Conservation (phyloP, 208 protist species). For the Acanthamoeba castellanii region DNA sequence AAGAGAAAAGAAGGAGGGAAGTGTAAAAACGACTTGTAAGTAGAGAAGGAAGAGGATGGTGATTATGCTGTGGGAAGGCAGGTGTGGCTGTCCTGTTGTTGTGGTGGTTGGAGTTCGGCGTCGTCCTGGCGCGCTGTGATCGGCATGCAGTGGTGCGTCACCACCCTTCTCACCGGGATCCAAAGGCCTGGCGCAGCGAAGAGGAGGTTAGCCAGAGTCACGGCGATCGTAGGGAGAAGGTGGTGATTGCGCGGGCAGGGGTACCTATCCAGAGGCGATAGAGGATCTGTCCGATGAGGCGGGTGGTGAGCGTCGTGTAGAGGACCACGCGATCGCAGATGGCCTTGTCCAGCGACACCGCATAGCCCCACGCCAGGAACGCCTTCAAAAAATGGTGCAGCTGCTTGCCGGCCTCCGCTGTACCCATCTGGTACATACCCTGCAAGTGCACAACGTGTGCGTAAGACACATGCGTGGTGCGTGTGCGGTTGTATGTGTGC, state of each 20-base stretch:
- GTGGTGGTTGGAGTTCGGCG: too few species aligned
- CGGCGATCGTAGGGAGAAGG: too few species aligned
- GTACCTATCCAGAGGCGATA: constrained; percentile 40
- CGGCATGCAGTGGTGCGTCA: background rate
- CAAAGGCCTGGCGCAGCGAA: background rate
- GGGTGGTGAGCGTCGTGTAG: background rate
- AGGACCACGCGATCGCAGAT: constrained; percentile 54
- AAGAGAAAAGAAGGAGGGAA: too few species aligned
- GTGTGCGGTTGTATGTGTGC: too few species aligned
- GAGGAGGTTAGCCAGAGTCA: background rate
- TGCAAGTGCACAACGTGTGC: background rate
- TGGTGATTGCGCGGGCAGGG: too few species aligned
- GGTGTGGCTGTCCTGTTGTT: too few species aligned
- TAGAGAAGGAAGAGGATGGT: background rate
- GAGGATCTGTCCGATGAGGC: constrained; percentile 15
- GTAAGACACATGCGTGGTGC: background rate
- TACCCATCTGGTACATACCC: constrained; percentile 45
- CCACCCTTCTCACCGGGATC: background rate
- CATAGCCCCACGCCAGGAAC: background rate
- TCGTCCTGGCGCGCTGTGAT: background rate
- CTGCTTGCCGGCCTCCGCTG: constrained; percentile 45
- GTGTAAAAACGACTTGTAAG: too few species aligned
- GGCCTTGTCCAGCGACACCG: constrained; percentile 25
- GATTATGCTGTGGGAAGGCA: too few species aligned
- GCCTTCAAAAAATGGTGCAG: constrained; percentile 1